phyloP scores from a whole-genome alignment of 257 asterid species.

The Gentiana straminea region DNA sequence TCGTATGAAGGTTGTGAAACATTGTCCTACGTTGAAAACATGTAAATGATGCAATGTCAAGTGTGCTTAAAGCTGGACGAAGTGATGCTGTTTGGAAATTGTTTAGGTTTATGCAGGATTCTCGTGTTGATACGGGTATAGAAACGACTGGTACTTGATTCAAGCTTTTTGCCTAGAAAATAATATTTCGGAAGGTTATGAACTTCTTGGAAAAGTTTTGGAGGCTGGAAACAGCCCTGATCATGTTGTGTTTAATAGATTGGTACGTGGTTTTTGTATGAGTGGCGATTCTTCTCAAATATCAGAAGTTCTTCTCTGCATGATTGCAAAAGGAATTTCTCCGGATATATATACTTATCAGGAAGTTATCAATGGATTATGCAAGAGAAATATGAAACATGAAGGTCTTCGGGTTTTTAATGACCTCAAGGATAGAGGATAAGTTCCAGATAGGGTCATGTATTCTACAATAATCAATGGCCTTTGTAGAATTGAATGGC shows the following conservation, averaged over 20 bases:
- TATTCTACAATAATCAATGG: slow-evolving; percentile 60
- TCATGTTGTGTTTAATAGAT: too few species aligned
- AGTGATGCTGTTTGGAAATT: too few species aligned
- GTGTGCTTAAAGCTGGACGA: slow-evolving; percentile 28
- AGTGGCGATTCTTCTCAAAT: slow-evolving; percentile 33
- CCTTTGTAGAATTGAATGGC: slow-evolving; percentile 40
- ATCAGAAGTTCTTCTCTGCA: slow-evolving; percentile 54
- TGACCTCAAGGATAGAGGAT: slow-evolving; percentile 58
- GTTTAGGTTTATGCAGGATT: too few species aligned
- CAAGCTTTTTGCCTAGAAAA: too few species aligned
- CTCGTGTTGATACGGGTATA: slow-evolving; percentile 34
- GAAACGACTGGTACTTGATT: slow-evolving; percentile 41
- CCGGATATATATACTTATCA: slow-evolving; percentile 53
- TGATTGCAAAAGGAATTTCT: slow-evolving; percentile 55
- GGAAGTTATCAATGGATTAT: slow-evolving; percentile 42
- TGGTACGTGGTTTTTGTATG: too few species aligned
- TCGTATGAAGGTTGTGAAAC: too few species aligned
- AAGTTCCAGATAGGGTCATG: slow-evolving; percentile 57
- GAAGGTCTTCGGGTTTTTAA: slow-evolving; percentile 54
- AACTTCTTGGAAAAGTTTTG: slow-evolving; percentile 44
- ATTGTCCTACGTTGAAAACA: too few species aligned
- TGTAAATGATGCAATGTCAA: slow-evolving; percentile 42
- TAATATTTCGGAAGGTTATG: too few species aligned
- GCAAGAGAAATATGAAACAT: slow-evolving; percentile 29
- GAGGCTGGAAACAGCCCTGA: slow-evolving; percentile 34